phyloP scores from a whole-genome alignment of 371 early-diverging fungal species.

The Rhizopus arrhizus region DNA sequence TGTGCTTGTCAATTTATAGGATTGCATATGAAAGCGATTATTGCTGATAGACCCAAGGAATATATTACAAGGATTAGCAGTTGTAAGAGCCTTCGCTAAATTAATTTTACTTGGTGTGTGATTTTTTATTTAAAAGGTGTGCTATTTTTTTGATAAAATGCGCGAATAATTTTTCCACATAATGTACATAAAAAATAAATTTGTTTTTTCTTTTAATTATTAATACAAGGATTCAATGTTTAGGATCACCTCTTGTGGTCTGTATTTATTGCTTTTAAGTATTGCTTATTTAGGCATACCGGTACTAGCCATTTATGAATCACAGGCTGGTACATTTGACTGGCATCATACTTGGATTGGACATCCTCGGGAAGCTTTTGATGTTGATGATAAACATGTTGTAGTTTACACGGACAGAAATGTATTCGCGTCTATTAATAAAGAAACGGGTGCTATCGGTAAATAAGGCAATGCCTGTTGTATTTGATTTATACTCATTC shows the following conservation, averaged over 20 bases:
- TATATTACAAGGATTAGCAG: slow-evolving; percentile 1
- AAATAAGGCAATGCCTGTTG: slow-evolving; percentile 7
- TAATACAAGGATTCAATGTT: neutral
- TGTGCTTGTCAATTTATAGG: neutral
- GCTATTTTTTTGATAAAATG: no score
- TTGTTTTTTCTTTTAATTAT: neutral
- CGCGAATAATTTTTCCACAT: no score
- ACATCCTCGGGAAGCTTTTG: slow-evolving; percentile 42
- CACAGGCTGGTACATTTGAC: slow-evolving; percentile 58
- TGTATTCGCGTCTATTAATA: slow-evolving; percentile 59
- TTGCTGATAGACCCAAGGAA: neutral
- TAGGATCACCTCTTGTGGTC: slow-evolving; percentile 17
- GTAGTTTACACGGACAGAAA: slow-evolving; percentile 65
- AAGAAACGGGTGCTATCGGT: slow-evolving; percentile 63
- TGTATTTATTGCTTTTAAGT: slow-evolving; percentile 16
- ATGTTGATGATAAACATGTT: slow-evolving; percentile 44
- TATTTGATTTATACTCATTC: no score
- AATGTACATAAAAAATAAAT: neutral
- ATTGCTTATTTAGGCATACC: slow-evolving; percentile 16
- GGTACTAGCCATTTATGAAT: slow-evolving; percentile 47
- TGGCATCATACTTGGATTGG: slow-evolving; percentile 72
- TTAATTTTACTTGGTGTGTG: neutral
- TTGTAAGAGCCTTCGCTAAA: no score
- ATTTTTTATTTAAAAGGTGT: no score
- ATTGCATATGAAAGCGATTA: slow-evolving; percentile 4